A percentile compares a stretch with the other conserved stretches of the same genome.
These are phyloP conservation scores for Trichosanthes truncata DNA, from an alignment of 306 rosid genomes.

Conservation along the genomic window DNA sequence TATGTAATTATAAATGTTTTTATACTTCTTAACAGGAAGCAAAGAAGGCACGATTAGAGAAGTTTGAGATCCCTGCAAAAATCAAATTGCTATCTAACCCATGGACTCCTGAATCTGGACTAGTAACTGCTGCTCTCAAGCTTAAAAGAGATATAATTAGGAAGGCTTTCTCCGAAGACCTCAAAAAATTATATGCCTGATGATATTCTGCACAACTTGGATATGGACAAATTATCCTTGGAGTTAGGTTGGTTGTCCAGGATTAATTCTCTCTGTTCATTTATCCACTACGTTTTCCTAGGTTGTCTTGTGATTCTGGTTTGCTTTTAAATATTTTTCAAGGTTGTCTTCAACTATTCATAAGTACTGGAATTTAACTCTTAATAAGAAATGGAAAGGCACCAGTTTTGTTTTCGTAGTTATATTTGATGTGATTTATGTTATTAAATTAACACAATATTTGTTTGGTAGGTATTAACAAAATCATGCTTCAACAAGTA, in stretches of 20 bases:
- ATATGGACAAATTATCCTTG: not conserved
- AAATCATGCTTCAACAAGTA: no score
- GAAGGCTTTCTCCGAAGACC: conserved; percentile 62
- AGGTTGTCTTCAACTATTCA: not conserved
- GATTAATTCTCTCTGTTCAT: not conserved
- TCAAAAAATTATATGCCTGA: conserved; percentile 40
- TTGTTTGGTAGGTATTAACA: no score
- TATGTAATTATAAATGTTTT: not conserved
- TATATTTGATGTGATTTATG: not conserved
- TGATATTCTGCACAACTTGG: conserved; percentile 12
- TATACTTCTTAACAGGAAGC: conserved; percentile 48
- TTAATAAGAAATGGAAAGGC: not conserved
- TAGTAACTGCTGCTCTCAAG: conserved; percentile 95
- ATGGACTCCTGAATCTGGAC: conserved; percentile 88
- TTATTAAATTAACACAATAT: not conserved
- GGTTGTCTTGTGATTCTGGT: not conserved
- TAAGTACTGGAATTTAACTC: not conserved
- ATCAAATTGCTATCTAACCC: conserved; percentile 52
- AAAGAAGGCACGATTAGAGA: conserved; percentile 65
- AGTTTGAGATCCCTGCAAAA: conserved; percentile 82
- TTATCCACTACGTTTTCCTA: not conserved
- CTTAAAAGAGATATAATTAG: conserved; percentile 73
- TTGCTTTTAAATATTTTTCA: not conserved
- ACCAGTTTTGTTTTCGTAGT: not conserved
- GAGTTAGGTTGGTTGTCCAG: not conserved